These are phyloP conservation scores for Tetramitus jugosus DNA, from an alignment of 208 protist species.

Conservation along the genomic window DNA sequence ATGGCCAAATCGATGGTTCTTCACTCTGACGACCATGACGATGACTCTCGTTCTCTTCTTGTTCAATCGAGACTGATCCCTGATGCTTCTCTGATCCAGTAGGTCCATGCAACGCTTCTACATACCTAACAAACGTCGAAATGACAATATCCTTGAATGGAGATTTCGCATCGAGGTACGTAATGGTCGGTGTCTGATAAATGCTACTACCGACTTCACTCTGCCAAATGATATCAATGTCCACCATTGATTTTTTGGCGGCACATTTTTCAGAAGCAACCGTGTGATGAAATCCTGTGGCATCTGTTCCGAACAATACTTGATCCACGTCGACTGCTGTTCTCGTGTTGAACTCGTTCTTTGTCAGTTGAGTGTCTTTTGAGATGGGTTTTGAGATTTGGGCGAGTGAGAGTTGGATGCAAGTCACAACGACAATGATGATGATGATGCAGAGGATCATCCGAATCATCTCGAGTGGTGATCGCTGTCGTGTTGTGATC, in stretches of 20 bases:
- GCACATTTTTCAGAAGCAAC: too few relatives aligned
- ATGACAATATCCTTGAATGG: neutral
- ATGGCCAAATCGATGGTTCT: neutral
- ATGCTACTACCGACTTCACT: neutral
- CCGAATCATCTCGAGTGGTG: too few relatives aligned
- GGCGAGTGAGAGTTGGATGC: too few relatives aligned
- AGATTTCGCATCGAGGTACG: neutral
- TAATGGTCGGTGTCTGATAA: slow-evolving; percentile 6
- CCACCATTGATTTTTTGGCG: neutral
- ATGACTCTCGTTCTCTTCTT: too few relatives aligned
- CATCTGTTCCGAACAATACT: neutral
- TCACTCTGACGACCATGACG: neutral
- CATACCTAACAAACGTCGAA: slow-evolving; percentile 8
- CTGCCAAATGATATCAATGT: neutral
- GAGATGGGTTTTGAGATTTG: neutral
- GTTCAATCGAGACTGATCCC: too few relatives aligned
- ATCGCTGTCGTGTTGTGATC: too few relatives aligned
- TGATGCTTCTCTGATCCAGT: too few relatives aligned
- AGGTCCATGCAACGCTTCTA: slow-evolving; percentile 11
- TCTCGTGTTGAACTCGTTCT: neutral
- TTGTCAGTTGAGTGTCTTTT: neutral
- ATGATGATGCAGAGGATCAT: too few relatives aligned
- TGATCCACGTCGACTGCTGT: neutral
- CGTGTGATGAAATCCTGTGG: neutral
- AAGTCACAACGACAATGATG: too few relatives aligned